Evolutionary conservation across 805 yeast genomes (phyloP), one percentile per base, ranked within the genome.

Genomic region (Yamadazyma scolyti): DNA sequence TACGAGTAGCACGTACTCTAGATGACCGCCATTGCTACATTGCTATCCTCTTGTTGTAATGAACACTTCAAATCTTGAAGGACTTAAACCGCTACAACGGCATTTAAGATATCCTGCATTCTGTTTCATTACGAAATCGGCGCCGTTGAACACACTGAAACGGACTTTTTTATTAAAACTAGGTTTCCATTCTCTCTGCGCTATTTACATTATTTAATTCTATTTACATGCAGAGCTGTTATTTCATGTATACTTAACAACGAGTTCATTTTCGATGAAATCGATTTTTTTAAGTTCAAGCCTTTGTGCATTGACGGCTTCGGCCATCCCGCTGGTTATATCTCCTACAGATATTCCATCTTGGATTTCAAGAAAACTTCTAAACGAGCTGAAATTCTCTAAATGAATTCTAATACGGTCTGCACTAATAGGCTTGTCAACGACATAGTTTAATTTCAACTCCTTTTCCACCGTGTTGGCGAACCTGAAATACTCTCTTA

Each of bases 231-330:
- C 14, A 24, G 18, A n/a, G 21, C 9, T 29, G 17, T 15, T 20
- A 16, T 10, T 30, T 23, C 23, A 12, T 30, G 23, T 23, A 22
- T 42, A 42, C 23, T 37, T 44, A 21, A 57, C 49, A 2, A 48
- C 37, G 11, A 64, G 32, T 23, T 56, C 60, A 34, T 60, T 56
- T 33, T 65, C 70, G 10, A 64, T 48, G 33, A 44, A 56, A 36
- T 65, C 70, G 8, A 63, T 44, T 26, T 44, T 51, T 4, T 36
- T 33, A 15, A 64, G 44, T 11, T 36, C 31, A 18, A 55, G n/a
- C n/a, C n/a, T n/a, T n/a, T n/a, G n/a, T n/a, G n/a, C n/a, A n/a
- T n/a, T n/a, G n/a, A 36, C 6, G 5, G 5, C 19, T 14, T 33
- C 33, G 2, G 41, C 39, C 4, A 46, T 42, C 5, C n/a, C n/a